Base-by-base conservation (phyloP, 2,329 filamentous ascomycete species). In the Clarireedia hainanense region DNA sequence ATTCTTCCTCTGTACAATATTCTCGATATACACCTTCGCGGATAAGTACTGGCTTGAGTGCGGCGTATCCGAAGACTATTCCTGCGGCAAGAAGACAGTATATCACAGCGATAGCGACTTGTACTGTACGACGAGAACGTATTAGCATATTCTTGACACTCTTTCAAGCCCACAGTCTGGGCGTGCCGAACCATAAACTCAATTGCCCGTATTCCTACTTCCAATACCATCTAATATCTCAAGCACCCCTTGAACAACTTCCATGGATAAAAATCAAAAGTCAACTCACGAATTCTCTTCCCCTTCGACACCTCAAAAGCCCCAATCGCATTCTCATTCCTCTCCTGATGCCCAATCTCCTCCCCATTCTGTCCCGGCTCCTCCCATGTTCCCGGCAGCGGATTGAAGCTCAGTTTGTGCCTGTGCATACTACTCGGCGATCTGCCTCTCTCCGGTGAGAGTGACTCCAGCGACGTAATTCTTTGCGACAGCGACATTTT, bases 31-130 rank as follows among this genome's bases (percentile, higher is more conserved):
- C 85, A 2, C 84, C 84, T 68, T 91, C 85, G 12, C 76, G 72
- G 58, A 91, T 86, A 26, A 95, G 75, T 7, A 94, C 80, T 0
- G 89, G 89, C 68, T 94, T 95, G 63, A 95, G 76, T 12, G 89
- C 89, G 14, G 89, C 89, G 70, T 89, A 95, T 36, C 89, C 89
- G 71, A 94, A 94, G 17, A 94, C 83, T 42, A 91, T 76, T 1
- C 89, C 91, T 4, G 90, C 85, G 6, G 88, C 83, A 58, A 95
- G 77, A 37, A 91, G 79, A 70, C 88, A 92, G 68, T 87, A 88
- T 10, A 88, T 64, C 1, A 89, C 82, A 5, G 84, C 86, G 47
- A 81, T 74, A 42, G 73, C 71, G n/a, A 91, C 81, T 72, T 92
- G 88, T 15, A 80, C 85, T 89, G 64, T 47, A 34, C 15, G 30